Conservation (phyloP, 208 protist genomes). For the Trypanosoma conorhini region DNA sequence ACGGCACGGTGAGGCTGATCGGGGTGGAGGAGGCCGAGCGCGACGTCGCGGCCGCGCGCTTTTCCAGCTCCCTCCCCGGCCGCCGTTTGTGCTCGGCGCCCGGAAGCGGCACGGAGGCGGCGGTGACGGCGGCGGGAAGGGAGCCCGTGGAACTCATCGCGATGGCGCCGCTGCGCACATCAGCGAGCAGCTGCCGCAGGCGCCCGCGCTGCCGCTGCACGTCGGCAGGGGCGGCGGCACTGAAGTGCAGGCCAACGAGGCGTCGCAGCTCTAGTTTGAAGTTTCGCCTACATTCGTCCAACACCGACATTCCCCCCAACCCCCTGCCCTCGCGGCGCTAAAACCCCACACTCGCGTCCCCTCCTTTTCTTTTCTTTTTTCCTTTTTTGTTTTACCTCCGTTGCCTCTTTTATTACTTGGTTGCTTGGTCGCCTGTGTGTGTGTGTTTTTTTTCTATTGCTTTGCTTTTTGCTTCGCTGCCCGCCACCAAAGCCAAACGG, state of each 20-base stretch:
- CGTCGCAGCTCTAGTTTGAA: conserved; percentile 17
- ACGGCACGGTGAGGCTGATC: not conserved
- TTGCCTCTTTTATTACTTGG: not conserved
- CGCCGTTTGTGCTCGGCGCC: not conserved
- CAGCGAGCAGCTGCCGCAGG: conserved; percentile 19
- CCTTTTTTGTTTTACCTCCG: not conserved
- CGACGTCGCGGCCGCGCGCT: not conserved
- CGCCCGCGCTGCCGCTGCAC: conserved; percentile 10
- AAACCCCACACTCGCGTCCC: not conserved
- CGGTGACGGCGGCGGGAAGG: not conserved
- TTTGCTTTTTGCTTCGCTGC: no score
- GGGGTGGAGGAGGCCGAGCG: not conserved
- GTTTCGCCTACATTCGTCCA: conserved; percentile 20
- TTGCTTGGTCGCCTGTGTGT: no score
- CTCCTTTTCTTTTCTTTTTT: not conserved
- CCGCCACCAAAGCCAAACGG: not conserved
- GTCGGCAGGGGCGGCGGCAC: not conserved
- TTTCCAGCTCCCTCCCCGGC: not conserved
- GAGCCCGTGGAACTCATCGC: not conserved
- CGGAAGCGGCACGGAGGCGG: not conserved
- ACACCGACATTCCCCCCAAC: conserved; percentile 11
- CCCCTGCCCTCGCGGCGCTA: not conserved
- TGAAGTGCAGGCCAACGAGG: not conserved
- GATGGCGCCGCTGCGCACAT: conserved; percentile 11
- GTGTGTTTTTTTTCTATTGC: no score